phyloP scores from a whole-genome alignment of 192 early-diverging fungal species.

The Paraglomus brasilianum region DNA sequence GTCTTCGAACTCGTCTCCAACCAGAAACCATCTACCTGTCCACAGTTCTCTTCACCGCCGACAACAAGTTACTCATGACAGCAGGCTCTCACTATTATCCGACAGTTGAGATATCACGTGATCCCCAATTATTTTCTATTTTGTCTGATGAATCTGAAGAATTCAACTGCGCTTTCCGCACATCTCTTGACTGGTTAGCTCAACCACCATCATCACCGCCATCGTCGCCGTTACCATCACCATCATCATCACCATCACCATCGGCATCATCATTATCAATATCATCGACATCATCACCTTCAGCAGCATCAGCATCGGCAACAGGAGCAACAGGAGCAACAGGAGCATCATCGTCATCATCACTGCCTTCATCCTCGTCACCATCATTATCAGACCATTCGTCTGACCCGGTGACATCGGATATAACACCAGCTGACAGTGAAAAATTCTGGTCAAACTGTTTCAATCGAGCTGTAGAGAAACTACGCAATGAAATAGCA shows the following conservation, averaged over 20 bases:
- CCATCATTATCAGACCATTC: too few relatives aligned
- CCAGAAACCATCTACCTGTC: constrained; percentile 43
- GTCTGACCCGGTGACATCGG: too few relatives aligned
- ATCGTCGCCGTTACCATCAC: too few relatives aligned
- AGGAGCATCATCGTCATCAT: too few relatives aligned
- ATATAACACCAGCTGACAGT: background rate
- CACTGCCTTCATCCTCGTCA: too few relatives aligned
- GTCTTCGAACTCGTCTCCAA: constrained; percentile 33
- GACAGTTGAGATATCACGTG: constrained; percentile 25
- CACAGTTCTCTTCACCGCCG: constrained; percentile 41
- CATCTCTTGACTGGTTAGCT: constrained; percentile 35
- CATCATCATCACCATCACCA: too few relatives aligned
- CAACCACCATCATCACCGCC: too few relatives aligned
- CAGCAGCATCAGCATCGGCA: too few relatives aligned
- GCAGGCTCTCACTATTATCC: constrained; percentile 23
- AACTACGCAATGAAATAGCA: constrained; percentile 29
- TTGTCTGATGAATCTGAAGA: constrained; percentile 34
- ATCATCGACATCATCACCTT: too few relatives aligned
- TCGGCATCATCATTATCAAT: too few relatives aligned
- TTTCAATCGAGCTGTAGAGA: constrained; percentile 27
- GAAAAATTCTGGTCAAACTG: constrained; percentile 28
- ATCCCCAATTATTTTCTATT: constrained; percentile 23
- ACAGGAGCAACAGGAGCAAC: too few relatives aligned
- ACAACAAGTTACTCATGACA: constrained; percentile 42
- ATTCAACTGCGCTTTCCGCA: constrained; percentile 34